These are phyloP conservation scores for Dicorynia guianensis DNA, from an alignment of 306 rosid species.

Conservation along the genomic window DNA sequence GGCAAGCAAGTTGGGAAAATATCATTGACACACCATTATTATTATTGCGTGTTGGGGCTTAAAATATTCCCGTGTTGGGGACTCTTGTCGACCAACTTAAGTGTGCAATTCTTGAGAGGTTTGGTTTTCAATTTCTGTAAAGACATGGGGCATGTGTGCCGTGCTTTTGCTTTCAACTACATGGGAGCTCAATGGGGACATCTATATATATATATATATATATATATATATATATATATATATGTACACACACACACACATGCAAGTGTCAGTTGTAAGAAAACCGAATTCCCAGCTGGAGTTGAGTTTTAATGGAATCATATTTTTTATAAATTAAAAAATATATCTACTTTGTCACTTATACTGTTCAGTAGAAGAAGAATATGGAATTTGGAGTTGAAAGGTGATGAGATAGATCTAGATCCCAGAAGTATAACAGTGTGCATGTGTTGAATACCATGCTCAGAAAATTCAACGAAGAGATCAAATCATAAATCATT, in stretches of 20 bases:
- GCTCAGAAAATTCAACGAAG: background rate
- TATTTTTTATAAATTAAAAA: too few species aligned
- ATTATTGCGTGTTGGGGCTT: background rate
- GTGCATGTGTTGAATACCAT: background rate
- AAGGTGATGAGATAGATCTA: background rate
- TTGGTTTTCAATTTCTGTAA: background rate
- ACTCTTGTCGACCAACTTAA: background rate
- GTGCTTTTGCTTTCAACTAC: background rate
- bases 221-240: too few species aligned
- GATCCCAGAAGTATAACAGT: background rate
- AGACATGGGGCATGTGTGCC: background rate
- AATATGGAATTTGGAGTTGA: background rate
- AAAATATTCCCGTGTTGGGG: background rate
- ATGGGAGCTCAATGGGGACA: background rate
- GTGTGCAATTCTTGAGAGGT: background rate
- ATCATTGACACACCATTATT: background rate
- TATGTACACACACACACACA: too few species aligned
- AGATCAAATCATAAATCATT: too few species aligned
- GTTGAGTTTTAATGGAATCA: background rate
- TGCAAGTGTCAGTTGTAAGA: background rate
- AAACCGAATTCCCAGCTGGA: background rate
- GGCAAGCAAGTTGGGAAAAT: conserved; percentile 25
- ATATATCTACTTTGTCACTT: too few species aligned
- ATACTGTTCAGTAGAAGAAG: background rate
- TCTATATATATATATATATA: too few species aligned